Evolutionary conservation across 2,329 filamentous ascomycete genomes (phyloP), one percentile per base, ranked within the genome.

Genomic region (Sporothrix humicola): DNA sequence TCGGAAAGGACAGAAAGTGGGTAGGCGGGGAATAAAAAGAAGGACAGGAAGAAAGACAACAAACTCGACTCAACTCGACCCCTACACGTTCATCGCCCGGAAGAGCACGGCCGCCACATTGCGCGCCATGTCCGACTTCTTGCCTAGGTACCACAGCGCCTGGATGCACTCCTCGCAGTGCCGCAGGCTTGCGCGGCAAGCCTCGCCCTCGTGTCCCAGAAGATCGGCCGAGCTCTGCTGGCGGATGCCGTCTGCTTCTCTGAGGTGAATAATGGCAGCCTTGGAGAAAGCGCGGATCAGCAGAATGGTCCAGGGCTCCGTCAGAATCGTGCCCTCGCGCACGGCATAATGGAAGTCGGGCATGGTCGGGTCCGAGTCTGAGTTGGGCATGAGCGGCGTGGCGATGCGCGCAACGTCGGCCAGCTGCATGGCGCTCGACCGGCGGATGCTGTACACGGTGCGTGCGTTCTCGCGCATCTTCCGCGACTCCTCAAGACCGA

Each of bases 281-380:
- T 84, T 86, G 31, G 85, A 82, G 73, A 89, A 89, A 0, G 84
- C 84, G 37, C 86, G 82, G 59, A 88, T 85, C 42, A 89, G 79
- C 2, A 89, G 84, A 54, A 85, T 84, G 1, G 87, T 88, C 88
- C 88, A 90, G 2, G 88, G 88, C 76, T 90, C 88, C 0, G 87
- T 88, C 72, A 90, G 77, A n/a, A 90, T 81, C 0, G 87, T 85
- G 2, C 85, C 87, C 73, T 88, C 83, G 58, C 84, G 86, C 31
- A 88, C 81, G 0, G 87, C 86, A 73, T 85, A 85, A 77, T 89
- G 87, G 72, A 87, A 86, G 26, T 85, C 83, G 26, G 79, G 76
- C 46, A 83, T 78, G 50, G 81, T 77, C 7, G 79, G 77, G 42
- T 78, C 77, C 3, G 76, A 76, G 7, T 31, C 69, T 10, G 63